Evolutionary conservation across 352 stramenopile genomes (phyloP).

Genomic region (Phytopythium litorale): DNA sequence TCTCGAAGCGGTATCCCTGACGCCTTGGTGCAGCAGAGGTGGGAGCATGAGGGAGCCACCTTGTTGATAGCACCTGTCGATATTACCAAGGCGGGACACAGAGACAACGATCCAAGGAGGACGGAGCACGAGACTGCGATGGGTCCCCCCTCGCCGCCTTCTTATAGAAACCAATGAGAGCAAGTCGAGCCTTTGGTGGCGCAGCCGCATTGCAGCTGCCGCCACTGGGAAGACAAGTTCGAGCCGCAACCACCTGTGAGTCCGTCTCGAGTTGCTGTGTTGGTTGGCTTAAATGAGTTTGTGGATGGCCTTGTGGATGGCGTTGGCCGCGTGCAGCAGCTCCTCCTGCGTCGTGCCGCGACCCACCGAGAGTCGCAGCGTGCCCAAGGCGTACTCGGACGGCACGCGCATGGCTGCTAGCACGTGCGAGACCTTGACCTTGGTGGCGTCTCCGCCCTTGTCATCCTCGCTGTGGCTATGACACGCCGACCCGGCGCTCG

Average conservation of each 20-base stretch:
- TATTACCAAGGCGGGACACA: background rate
- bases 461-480: conserved; percentile 69
- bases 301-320: conserved; percentile 67
- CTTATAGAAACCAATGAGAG: conserved; percentile 1
- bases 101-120: background rate
- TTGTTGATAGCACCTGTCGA: conserved; percentile 3
- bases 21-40: background rate
- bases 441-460: conserved; percentile 10
- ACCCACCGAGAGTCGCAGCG: conserved; percentile 93
- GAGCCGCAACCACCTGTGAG: background rate
- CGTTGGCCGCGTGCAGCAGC: conserved; percentile 74
- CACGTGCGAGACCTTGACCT: conserved; percentile 85
- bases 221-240: background rate
- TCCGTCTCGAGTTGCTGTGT: background rate
- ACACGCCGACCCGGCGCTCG: conserved; percentile 93
- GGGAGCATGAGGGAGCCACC: background rate
- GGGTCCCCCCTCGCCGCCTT: background rate
- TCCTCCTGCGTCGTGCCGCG: conserved; percentile 88
- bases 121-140: background rate
- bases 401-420: conserved; percentile 92
- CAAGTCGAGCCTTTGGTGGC: background rate
- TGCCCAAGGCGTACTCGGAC: conserved; percentile 88
- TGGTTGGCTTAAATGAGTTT: conserved; percentile 20
- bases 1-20: conserved; percentile 78
- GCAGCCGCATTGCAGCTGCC: background rate